Base-by-base conservation (phyloP, 805 yeast genomes). In the Debaryomyces hansenii region DNA sequence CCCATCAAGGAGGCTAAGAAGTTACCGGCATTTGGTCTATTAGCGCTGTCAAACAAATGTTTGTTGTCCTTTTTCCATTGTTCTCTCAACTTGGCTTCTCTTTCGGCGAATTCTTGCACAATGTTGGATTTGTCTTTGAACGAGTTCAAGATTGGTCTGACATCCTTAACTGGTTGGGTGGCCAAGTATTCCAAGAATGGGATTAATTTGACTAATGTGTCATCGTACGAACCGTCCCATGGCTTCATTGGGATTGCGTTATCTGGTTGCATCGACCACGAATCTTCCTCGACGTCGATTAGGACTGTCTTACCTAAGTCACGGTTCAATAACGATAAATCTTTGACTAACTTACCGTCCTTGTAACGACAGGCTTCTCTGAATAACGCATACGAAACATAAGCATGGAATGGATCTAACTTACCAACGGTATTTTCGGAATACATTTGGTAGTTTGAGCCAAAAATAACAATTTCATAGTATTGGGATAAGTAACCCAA, bases 121-220 rank as follows among this genome's bases (percentile, higher is more conserved):
- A 92, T 81, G 37, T 84, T 67, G 45, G 74, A 65, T 62, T 83
- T 83, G 62, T 83, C 87, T 31, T 76, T 66, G 71, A 84, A 94
- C 6, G 96, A 80, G 52, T 78, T 75, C 56, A 95, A 74, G 31
- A 90, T 80, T 28, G 96, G 96, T 71, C 97, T 87, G 45, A 94
- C 94, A 67, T 94, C 99, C 66, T 80, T 80, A 57, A 87, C 75
- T 34, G 78, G 80, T 67, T 90, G 96, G 12, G 96, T 87, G 12
- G 97, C 98, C 50, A 94, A 71, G 72, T 88, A 94, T 72, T 94
- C 99, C 56, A 94, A 80, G 72, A 94, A 85, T 47, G 98, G 97
- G 61, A 94, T 90, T 70, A 91, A 72, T 58, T 78, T 78, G 55
- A 94, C 76, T 60, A 94, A 78, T 47, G 77, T 75, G 66, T 92